These are phyloP conservation scores for Phaeotremella skinneri DNA, from an alignment of 768 basidiomycete species.

Conservation along the genomic window DNA sequence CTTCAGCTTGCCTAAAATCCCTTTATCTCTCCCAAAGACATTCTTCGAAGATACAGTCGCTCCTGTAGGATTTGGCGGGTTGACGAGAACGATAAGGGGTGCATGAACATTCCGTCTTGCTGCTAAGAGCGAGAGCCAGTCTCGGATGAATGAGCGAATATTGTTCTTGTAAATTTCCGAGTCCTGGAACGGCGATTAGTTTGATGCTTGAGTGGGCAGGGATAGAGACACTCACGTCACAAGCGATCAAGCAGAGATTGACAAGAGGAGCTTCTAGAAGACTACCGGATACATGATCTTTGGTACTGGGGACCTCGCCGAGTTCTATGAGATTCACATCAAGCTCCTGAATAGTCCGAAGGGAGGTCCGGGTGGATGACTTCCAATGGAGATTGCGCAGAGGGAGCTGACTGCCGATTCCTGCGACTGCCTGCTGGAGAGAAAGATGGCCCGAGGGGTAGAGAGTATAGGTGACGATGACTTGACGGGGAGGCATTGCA, in stretches of 20 bases:
- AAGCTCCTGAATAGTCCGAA: constrained; percentile 87
- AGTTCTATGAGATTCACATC: constrained; percentile 64
- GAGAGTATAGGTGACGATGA: constrained; percentile 40
- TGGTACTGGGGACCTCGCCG: constrained; percentile 54
- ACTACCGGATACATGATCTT: constrained; percentile 69
- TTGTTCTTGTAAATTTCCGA: constrained; percentile 72
- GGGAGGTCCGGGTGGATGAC: constrained; percentile 63
- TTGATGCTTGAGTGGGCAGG: neutral
- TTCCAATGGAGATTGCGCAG: constrained; percentile 93
- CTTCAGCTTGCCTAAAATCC: constrained; percentile 82
- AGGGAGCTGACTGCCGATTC: constrained; percentile 57
- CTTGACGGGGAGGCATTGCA: constrained; percentile 22
- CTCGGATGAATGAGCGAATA: constrained; percentile 81
- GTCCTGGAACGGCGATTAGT: constrained; percentile 53
- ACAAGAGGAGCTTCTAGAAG: constrained; percentile 82
- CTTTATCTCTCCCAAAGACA: constrained; percentile 75
- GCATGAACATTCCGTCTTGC: constrained; percentile 71
- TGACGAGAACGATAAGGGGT: constrained; percentile 86
- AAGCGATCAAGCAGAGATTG: constrained; percentile 79
- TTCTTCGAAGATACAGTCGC: constrained; percentile 52
- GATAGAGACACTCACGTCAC: constrained; percentile 65
- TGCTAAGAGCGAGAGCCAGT: constrained; percentile 73
- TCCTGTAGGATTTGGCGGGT: constrained; percentile 56
- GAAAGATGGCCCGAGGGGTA: constrained; percentile 13
- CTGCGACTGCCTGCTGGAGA: constrained; percentile 27